Evolutionary conservation across 306 rosid genomes (phyloP).

Genomic region (Abrus precatorius): DNA sequence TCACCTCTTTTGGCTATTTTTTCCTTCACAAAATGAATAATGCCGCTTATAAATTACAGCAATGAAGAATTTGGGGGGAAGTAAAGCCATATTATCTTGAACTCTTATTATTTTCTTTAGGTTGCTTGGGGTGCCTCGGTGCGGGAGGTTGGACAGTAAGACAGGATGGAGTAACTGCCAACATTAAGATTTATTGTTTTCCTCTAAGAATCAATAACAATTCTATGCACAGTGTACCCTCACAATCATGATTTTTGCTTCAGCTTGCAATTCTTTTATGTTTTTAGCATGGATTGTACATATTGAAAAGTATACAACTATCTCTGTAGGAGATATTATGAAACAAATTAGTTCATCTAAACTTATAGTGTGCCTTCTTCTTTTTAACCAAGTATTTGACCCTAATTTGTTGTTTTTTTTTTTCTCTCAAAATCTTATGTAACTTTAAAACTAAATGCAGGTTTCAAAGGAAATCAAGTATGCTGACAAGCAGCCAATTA

Average conservation of each 20-base stretch:
- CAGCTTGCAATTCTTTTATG: neutral
- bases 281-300: conserved; percentile 25
- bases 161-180: conserved; percentile 1
- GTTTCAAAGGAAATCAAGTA: conserved; percentile 97
- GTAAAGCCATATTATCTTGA: conserved; percentile 26
- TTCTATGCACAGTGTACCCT: conserved; percentile 1
- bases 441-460: conserved; percentile 54
- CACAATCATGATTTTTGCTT: conserved; percentile 39
- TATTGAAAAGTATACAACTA: conserved; percentile 30
- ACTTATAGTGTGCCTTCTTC: conserved; percentile 30
- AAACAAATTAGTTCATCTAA: conserved; percentile 2
- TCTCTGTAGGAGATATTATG: conserved; percentile 5
- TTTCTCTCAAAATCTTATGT: conserved; percentile 39
- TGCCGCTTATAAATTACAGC: conserved; percentile 11
- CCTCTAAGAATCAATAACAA: conserved; percentile 26
- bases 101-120: conserved; percentile 29
- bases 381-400: conserved; percentile 17
- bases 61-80: conserved; percentile 34
- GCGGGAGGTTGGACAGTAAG: conserved; percentile 7
- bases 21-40: conserved; percentile 17
- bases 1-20: conserved; percentile 1
- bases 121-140: neutral
- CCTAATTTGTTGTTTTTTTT: neutral
- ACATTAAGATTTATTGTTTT: conserved; percentile 12
- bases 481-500: conserved; percentile 95